phyloP scores from a whole-genome alignment of 495 filamentous ascomycete species.

The Penicillium manginii region DNA sequence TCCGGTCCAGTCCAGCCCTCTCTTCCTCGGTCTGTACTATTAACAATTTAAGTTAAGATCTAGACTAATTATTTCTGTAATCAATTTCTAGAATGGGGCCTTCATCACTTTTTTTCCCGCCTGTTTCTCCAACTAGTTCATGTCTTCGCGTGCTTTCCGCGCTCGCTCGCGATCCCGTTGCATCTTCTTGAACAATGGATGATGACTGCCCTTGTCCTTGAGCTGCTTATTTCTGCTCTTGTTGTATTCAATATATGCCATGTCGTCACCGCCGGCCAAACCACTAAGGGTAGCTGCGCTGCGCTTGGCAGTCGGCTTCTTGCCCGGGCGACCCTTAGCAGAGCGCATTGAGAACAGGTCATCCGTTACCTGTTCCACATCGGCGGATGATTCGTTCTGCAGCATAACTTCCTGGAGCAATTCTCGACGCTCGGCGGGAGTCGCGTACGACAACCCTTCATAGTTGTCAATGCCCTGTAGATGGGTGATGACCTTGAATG shows the following conservation, averaged over 20 bases:
- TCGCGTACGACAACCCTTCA: constrained; percentile 77
- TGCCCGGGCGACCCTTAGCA: constrained; percentile 39
- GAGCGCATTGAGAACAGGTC: constrained; percentile 76
- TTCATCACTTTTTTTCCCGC: neutral
- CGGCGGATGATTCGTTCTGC: constrained; percentile 78
- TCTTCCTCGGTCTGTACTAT: neutral
- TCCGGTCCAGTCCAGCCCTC: neutral
- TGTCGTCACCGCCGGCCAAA: constrained; percentile 86
- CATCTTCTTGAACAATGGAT: constrained; percentile 80
- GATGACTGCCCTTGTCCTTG: constrained; percentile 66
- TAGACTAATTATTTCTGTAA: neutral
- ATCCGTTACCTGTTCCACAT: constrained; percentile 78
- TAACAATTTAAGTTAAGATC: neutral
- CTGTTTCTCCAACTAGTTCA: neutral
- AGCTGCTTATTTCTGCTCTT: constrained; percentile 78
- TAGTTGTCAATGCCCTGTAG: constrained; percentile 87
- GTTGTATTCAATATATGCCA: constrained; percentile 93
- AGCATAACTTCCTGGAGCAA: constrained; percentile 90
- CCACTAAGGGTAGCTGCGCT: constrained; percentile 85
- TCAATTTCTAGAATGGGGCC: neutral
- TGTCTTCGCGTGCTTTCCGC: constrained; percentile 53
- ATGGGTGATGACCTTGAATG: constrained; percentile 98
- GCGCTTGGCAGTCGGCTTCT: constrained; percentile 64
- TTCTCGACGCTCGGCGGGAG: constrained; percentile 81
- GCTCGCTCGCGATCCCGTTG: constrained; percentile 70